phyloP scores from a whole-genome alignment of 2,329 filamentous ascomycete species.

The Paracamarosporium sp. region DNA sequence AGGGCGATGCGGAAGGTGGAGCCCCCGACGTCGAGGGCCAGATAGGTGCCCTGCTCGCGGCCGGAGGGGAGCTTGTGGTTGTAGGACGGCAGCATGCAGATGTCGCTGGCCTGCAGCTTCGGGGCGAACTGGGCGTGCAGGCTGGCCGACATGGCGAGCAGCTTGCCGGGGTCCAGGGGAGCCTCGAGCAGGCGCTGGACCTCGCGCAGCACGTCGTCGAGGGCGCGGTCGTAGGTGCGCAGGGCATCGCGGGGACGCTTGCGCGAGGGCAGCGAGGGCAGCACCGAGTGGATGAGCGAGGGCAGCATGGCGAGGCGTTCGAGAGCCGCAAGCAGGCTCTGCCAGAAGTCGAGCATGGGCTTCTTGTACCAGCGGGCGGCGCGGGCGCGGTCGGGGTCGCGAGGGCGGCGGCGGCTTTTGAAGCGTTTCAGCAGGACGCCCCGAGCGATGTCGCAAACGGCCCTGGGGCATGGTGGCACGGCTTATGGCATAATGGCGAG shows the following conservation, averaged over 20 bases:
- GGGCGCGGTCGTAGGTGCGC: slow-evolving; percentile 51
- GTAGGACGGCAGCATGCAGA: slow-evolving; percentile 71
- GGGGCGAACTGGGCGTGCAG: slow-evolving; percentile 61
- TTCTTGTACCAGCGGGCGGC: slow-evolving; percentile 39
- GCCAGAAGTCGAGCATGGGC: slow-evolving; percentile 50
- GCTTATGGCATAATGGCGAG: slow-evolving; percentile 39
- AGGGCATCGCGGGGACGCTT: slow-evolving; percentile 47
- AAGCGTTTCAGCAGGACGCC: slow-evolving; percentile 42
- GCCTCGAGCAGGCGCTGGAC: slow-evolving; percentile 52
- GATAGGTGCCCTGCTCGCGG: slow-evolving; percentile 64
- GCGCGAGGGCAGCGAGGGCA: slow-evolving; percentile 40
- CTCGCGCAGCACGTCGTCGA: slow-evolving; percentile 57
- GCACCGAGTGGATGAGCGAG: slow-evolving; percentile 46
- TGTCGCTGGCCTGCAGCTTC: slow-evolving; percentile 62
- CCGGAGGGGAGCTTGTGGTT: slow-evolving; percentile 67
- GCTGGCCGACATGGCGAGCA: slow-evolving; percentile 53
- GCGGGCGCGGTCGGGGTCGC: slow-evolving; percentile 30
- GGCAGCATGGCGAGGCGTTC: slow-evolving; percentile 49
- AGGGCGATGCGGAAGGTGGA: slow-evolving; percentile 70
- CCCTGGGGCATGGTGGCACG: slow-evolving; percentile 48
- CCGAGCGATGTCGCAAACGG: slow-evolving; percentile 47
- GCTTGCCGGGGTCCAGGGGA: slow-evolving; percentile 48
- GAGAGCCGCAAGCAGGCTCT: slow-evolving; percentile 45
- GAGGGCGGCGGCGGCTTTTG: slow-evolving; percentile 43
- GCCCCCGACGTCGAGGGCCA: slow-evolving; percentile 70